phyloP scores from a whole-genome alignment of 164 flowering plant species.

The Stephania japonica region DNA sequence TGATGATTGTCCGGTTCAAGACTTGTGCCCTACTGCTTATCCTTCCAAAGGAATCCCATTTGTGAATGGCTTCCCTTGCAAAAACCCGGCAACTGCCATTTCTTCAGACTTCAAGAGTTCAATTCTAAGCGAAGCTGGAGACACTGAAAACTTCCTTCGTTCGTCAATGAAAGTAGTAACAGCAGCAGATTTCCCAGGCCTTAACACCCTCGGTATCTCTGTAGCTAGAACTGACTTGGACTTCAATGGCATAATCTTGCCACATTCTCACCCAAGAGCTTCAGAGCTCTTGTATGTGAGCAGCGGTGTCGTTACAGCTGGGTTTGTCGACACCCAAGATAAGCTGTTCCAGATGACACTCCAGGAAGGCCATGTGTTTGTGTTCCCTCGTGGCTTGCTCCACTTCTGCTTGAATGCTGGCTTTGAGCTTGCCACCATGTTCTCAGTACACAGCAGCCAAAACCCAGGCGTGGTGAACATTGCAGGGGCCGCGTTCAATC shows the following conservation, averaged over 20 bases:
- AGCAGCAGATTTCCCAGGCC: constrained; percentile 22
- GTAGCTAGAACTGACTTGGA: constrained; percentile 25
- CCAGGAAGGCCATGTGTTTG: constrained; percentile 37
- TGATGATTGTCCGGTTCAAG: constrained; percentile 19
- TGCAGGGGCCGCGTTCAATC: constrained; percentile 27
- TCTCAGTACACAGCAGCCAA: constrained; percentile 44
- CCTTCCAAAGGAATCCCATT: constrained; percentile 6
- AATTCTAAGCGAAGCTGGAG: constrained; percentile 14
- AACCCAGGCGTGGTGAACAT: constrained; percentile 40
- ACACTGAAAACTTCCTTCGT: constrained; percentile 21
- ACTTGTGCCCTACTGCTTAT: constrained; percentile 11
- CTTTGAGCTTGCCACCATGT: constrained; percentile 27
- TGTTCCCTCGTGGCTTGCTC: constrained; percentile 41
- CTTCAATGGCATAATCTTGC: constrained; percentile 24
- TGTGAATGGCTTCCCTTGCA: constrained; percentile 24
- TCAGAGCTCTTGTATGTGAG: constrained; percentile 39
- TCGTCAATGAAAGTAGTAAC: constrained; percentile 20
- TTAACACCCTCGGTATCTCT: constrained; percentile 33
- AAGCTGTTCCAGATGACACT: constrained; percentile 30
- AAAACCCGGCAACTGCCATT: constrained; percentile 11
- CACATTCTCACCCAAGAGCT: constrained; percentile 51
- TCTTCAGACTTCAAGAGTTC: constrained; percentile 24
- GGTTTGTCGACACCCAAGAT: constrained; percentile 34
- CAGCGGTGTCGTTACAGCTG: constrained; percentile 33
- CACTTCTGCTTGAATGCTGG: constrained; percentile 52